Evolutionary conservation across 2,329 filamentous ascomycete genomes (phyloP).

Genomic region (Colletotrichum sp.): DNA sequence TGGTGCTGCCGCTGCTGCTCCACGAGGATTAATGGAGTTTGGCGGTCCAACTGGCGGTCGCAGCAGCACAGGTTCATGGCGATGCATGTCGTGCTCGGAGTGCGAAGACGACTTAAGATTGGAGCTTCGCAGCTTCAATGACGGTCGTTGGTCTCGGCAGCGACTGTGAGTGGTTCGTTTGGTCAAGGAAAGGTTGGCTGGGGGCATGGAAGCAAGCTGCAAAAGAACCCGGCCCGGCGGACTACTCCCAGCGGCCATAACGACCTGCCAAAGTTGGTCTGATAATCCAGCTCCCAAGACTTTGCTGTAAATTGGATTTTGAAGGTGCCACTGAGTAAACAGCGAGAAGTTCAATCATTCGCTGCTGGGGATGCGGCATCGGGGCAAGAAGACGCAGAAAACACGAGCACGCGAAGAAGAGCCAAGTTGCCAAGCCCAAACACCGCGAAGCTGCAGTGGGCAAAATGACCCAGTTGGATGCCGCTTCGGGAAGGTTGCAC

Average conservation of each 20-base stretch:
- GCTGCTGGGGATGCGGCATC: neutral
- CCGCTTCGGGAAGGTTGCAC: conserved; percentile 19
- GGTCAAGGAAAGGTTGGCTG: neutral
- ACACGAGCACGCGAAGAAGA: neutral
- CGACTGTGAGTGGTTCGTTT: neutral
- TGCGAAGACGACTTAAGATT: neutral
- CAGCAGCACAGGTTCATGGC: neutral
- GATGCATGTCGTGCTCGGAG: neutral
- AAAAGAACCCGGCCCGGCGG: neutral
- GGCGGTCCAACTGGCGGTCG: neutral
- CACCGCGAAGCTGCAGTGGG: neutral
- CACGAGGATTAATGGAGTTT: neutral
- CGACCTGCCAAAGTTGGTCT: conserved; percentile 15
- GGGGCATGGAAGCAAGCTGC: neutral
- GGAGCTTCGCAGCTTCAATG: neutral
- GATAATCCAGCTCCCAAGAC: neutral
- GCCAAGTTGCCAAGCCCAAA: neutral
- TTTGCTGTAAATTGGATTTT: neutral
- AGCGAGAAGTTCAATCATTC: neutral
- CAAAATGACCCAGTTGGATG: neutral
- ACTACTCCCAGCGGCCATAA: neutral
- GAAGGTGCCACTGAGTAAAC: neutral
- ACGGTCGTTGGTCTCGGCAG: neutral
- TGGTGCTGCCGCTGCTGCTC: neutral
- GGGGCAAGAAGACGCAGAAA: neutral